phyloP scores from a whole-genome alignment of 83 land plant genomes.

The Isoetes engelmannii region DNA sequence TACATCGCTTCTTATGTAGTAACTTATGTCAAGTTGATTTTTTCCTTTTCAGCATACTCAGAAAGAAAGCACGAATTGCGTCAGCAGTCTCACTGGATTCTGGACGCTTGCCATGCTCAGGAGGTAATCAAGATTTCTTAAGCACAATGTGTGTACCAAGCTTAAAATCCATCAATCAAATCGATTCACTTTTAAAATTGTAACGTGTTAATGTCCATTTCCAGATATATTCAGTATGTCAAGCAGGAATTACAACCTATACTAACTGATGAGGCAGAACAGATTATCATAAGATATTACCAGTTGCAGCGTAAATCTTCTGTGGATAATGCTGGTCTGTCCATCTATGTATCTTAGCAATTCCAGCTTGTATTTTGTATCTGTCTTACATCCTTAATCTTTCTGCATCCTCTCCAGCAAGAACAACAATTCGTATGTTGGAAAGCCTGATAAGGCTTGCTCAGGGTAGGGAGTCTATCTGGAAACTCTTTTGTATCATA shows the following conservation, averaged over 20 bases:
- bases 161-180: neutral
- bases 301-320: slow-evolving; percentile 90
- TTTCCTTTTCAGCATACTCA: slow-evolving; percentile 38
- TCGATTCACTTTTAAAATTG: neutral
- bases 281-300: slow-evolving; percentile 73
- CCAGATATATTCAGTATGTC: slow-evolving; percentile 79
- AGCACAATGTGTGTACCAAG: neutral
- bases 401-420: slow-evolving; percentile 40
- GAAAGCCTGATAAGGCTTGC: slow-evolving; percentile 93
- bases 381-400: neutral
- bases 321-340: slow-evolving; percentile 67
- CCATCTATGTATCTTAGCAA: no score
- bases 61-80: slow-evolving; percentile 19
- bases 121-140: slow-evolving; percentile 45
- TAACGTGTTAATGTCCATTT: neutral
- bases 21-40: no score
- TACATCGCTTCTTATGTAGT: neutral
- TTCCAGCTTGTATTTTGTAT: neutral
- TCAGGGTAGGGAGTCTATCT: slow-evolving; percentile 49
- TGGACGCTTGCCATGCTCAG: slow-evolving; percentile 84
- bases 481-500: neutral
- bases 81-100: slow-evolving; percentile 31
- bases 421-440: slow-evolving; percentile 93
- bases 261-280: slow-evolving; percentile 73
- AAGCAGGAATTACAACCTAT: slow-evolving; percentile 64